Conservation (phyloP, 2,329 filamentous ascomycete genomes). For the Pseudonectria buxi region DNA sequence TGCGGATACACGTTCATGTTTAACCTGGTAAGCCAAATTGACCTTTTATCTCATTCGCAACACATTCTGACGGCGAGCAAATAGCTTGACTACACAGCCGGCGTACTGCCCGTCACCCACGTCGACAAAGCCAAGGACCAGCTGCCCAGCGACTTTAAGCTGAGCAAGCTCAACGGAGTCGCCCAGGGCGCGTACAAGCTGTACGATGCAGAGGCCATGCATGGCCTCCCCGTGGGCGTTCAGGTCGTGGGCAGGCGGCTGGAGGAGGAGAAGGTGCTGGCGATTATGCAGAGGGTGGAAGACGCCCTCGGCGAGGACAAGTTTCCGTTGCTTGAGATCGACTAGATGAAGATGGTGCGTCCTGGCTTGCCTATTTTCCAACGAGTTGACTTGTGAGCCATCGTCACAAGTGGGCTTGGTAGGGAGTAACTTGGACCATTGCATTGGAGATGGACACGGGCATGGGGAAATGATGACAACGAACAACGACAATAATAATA, state of each 20-base stretch:
- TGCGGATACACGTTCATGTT: conserved; percentile 94
- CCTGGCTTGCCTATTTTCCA: too few relatives aligned
- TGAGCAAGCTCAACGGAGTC: conserved; percentile 67
- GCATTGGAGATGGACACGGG: too few relatives aligned
- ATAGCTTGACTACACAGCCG: conserved; percentile 76
- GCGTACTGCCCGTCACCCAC: conserved; percentile 77
- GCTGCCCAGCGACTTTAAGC: conserved; percentile 53
- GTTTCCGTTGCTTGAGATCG: conserved; percentile 45
- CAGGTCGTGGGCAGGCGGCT: conserved; percentile 74
- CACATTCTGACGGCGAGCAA: too few relatives aligned
- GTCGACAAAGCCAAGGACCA: conserved; percentile 66
- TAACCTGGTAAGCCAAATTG: conserved; percentile 64
- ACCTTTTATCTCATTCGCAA: too few relatives aligned
- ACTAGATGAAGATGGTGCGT: too few relatives aligned
- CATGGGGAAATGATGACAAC: not conserved
- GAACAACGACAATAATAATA: conserved; percentile 2
- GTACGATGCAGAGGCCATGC: conserved; percentile 78
- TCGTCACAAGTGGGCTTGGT: too few relatives aligned
- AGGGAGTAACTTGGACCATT: too few relatives aligned
- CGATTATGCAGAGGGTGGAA: conserved; percentile 73
- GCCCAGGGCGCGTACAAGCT: conserved; percentile 78
- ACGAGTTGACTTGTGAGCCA: too few relatives aligned
- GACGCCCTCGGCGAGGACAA: conserved; percentile 57
- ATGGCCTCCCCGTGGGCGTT: conserved; percentile 78
- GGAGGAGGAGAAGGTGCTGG: conserved; percentile 82